A percentile compares a stretch with the other conserved stretches of the same genome.
phyloP scores from a whole-genome alignment of 331 rosid species.

The Malus hybrid region DNA sequence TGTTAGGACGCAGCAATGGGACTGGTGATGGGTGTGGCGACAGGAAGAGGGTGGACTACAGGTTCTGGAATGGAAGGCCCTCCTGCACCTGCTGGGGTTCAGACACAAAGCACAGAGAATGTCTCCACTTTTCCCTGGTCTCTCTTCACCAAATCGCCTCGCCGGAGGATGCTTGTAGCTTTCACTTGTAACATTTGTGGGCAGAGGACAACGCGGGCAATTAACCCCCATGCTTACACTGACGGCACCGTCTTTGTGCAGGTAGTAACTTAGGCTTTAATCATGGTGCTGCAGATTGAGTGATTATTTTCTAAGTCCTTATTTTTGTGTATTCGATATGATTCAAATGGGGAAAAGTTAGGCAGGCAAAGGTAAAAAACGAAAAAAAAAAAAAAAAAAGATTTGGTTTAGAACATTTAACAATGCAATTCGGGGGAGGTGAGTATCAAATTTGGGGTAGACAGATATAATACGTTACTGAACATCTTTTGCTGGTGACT shows the following conservation, averaged over 20 bases:
- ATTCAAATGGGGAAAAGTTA: background rate
- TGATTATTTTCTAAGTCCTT: background rate
- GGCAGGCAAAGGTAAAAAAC: background rate
- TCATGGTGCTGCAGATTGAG: background rate
- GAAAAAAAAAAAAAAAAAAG: too few relatives aligned
- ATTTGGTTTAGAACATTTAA: background rate
- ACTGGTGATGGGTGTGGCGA: slow-evolving; percentile 76
- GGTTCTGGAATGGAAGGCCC: slow-evolving; percentile 99
- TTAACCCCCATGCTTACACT: slow-evolving; percentile 92
- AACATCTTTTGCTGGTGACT: background rate
- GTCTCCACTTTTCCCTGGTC: slow-evolving; percentile 98
- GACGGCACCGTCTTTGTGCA: slow-evolving; percentile 98
- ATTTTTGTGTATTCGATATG: background rate
- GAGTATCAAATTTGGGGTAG: background rate
- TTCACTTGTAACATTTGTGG: slow-evolving; percentile 89
- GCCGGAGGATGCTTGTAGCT: slow-evolving; percentile 87
- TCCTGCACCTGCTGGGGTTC: slow-evolving; percentile 56
- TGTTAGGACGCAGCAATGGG: slow-evolving; percentile 93
- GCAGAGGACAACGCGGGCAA: slow-evolving; percentile 91
- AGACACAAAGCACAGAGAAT: slow-evolving; percentile 39
- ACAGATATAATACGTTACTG: background rate
- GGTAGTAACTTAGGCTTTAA: slow-evolving; percentile 31
- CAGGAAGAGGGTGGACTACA: slow-evolving; percentile 94
- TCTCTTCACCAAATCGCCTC: slow-evolving; percentile 88
- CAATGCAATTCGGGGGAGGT: background rate